Evolutionary conservation across 371 early-diverging fungal genomes (phyloP).

Genomic region (Umbelopsis sp.): DNA sequence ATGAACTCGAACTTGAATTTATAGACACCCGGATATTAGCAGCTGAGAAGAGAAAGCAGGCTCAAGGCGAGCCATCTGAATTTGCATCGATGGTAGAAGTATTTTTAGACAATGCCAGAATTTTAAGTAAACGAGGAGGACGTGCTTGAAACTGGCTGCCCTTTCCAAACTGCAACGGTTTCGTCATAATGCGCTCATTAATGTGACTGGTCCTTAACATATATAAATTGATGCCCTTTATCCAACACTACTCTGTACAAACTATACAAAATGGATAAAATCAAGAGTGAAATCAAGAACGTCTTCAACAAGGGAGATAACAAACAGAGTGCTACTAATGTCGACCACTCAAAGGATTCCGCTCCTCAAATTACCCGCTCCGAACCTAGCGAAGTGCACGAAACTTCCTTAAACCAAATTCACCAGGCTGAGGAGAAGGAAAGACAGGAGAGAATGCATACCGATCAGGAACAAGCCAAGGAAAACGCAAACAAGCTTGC

Average conservation of each 20-base stretch:
- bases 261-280: conserved; percentile 6
- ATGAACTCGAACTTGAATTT: conserved; percentile 68
- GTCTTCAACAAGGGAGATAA: neutral
- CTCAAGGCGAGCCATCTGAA: conserved; percentile 44
- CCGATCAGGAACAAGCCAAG: conserved; percentile 15
- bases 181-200: conserved; percentile 10
- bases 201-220: neutral
- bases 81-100: conserved; percentile 52
- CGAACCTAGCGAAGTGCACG: conserved; percentile 11
- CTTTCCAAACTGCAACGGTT: neutral
- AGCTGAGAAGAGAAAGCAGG: conserved; percentile 40
- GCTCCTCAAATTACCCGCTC: conserved; percentile 7
- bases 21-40: conserved; percentile 44
- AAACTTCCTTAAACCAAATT: conserved; percentile 1
- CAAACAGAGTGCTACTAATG: neutral
- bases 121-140: conserved; percentile 30
- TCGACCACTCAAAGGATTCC: neutral
- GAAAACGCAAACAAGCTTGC: conserved; percentile 14
- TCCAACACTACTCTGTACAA: neutral
- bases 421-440: conserved; percentile 8
- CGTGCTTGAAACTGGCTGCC: neutral
- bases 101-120: conserved; percentile 64
- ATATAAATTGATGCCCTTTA: neutral
- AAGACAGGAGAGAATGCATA: conserved; percentile 4
- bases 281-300: conserved; percentile 8